Conservation (phyloP, 2,329 filamentous ascomycete genomes). For the Aspergillus brasiliensis region DNA sequence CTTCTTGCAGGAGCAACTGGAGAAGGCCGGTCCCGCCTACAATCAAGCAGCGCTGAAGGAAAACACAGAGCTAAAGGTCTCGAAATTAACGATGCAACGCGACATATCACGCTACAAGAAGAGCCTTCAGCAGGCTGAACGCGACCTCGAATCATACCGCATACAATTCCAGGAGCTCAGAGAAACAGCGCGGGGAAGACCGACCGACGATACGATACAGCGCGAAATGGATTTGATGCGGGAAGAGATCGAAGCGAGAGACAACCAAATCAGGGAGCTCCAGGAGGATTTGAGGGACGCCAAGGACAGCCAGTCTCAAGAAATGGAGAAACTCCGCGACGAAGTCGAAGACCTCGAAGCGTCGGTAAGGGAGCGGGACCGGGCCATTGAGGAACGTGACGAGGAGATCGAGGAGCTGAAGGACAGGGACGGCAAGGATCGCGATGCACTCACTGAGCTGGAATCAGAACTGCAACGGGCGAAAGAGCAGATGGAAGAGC, state of each 20-base stretch:
- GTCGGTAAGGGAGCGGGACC: conserved; percentile 74
- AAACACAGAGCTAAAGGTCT: conserved; percentile 94
- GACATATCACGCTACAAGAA: conserved; percentile 88
- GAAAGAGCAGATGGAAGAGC: conserved; percentile 46
- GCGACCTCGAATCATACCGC: conserved; percentile 80
- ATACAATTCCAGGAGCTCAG: conserved; percentile 80
- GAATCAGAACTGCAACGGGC: conserved; percentile 53
- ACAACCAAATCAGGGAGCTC: conserved; percentile 44
- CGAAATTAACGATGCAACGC: conserved; percentile 83
- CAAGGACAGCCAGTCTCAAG: conserved; percentile 57
- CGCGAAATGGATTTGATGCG: conserved; percentile 58
- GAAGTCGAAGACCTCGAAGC: conserved; percentile 75
- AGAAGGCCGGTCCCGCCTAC: conserved; percentile 84
- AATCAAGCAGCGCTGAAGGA: conserved; percentile 87
- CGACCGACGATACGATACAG: conserved; percentile 70
- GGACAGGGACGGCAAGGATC: conserved; percentile 47
- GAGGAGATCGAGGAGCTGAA: conserved; percentile 72
- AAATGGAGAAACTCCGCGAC: conserved; percentile 69
- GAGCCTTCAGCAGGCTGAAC: conserved; percentile 77
- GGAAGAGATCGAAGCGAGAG: conserved; percentile 53
- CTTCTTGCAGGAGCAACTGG: conserved; percentile 87
- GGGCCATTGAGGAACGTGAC: conserved; percentile 70
- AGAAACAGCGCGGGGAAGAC: conserved; percentile 75
- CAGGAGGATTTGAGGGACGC: conserved; percentile 60
- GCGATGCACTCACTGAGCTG: conserved; percentile 48